Base-by-base conservation (phyloP, 2,329 filamentous ascomycete genomes). In the Magnaporthales sp. region DNA sequence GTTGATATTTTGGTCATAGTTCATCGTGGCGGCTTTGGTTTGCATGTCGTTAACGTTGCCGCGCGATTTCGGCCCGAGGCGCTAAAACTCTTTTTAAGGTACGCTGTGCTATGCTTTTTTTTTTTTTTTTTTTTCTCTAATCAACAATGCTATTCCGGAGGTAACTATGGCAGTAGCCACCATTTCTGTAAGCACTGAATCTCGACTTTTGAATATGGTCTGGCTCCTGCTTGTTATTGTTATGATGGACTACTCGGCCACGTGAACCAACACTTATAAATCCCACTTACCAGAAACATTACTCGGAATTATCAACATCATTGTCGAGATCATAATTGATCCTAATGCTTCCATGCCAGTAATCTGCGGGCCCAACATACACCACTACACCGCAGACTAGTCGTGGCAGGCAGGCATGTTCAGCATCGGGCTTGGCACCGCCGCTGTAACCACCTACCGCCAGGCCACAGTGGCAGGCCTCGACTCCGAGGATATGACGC, bases 241-340 rank as follows among this genome's bases (percentile, higher is more conserved):
- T 32, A 76, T 78, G 62, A 79, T 77, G n/a, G n/a, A 67, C 71
- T 66, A 19, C 78, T 77, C 2, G 71, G 79, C 26, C 71, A 73
- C 8, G 73, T 73, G 62, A 75, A 73, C 64, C 79, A 77, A 77
- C 69, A 78, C 66, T 72, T 68, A 30, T 66, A 69, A 11, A 73
- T 75, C 54, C 71, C 69, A 11, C 73, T 77, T 11, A 68, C 70
- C 5, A 79, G 73, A 72, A 69, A 70, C 72, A 13, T 67, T 71
- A 10, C 74, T 75, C 24, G 75, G 75, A 1, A 65, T 72, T 10
- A 64, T 77, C 66, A 77, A 76, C 66, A 71, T 77, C 51, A 15
- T 74, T 22, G 73, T 72, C n/a, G 75, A 77, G 15, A 54, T 76
- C 8, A 64, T 73, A 19, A n/a, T n/a, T n/a, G n/a, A 73, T 77